Evolutionary conservation across 345 rosid species (phyloP).

Genomic region (Syzygium grande): DNA sequence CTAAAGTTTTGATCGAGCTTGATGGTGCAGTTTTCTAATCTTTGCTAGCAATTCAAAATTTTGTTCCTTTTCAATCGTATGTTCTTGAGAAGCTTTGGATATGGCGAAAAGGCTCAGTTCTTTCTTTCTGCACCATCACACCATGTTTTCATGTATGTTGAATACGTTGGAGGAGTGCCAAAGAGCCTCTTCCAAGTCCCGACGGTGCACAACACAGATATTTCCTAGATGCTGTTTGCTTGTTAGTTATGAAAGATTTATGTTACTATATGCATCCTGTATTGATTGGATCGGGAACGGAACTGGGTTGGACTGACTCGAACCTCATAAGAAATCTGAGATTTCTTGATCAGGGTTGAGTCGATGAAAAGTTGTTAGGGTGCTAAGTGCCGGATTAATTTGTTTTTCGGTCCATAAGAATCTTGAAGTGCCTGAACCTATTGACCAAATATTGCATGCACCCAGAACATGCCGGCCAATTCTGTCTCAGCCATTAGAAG

Average conservation of each 20-base stretch:
- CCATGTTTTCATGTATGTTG: neutral
- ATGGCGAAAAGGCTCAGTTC: neutral
- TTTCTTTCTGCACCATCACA: neutral
- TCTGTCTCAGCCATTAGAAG: neutral
- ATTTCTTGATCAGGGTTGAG: neutral
- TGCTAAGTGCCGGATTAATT: neutral
- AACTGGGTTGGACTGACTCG: neutral
- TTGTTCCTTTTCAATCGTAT: neutral
- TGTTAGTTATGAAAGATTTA: accelerated
- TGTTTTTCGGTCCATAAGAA: neutral
- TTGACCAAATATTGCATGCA: too few relatives aligned
- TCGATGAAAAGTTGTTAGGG: neutral
- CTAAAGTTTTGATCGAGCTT: neutral
- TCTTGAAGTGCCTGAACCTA: neutral
- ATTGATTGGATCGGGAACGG: neutral
- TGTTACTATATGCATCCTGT: neutral
- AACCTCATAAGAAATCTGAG: neutral
- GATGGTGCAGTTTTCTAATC: neutral
- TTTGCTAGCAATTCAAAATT: neutral
- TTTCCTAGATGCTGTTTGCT: neutral
- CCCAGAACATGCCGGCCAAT: neutral
- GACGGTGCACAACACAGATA: neutral
- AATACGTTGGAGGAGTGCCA: neutral
- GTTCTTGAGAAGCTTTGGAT: neutral
- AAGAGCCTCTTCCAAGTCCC: neutral